These are phyloP conservation scores for Colletotrichum magnum DNA, from an alignment of 2,329 filamentous ascomycete species.

Conservation along the genomic window DNA sequence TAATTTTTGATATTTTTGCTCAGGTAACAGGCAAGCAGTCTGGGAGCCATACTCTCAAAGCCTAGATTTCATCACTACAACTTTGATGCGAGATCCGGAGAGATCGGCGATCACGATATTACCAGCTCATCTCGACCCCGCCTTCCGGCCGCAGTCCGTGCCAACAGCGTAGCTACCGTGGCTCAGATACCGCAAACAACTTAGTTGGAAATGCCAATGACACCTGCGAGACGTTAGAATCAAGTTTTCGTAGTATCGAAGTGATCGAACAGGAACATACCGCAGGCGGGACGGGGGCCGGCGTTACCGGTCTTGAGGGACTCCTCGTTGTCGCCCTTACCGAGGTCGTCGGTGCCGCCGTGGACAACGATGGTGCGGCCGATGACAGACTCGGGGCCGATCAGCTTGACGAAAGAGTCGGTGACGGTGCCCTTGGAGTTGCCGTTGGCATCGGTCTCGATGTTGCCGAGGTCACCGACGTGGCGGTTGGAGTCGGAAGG, in stretches of 20 bases:
- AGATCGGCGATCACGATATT: background rate
- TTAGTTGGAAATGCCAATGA: conserved; percentile 90
- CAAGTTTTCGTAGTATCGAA: background rate
- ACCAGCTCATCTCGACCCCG: conserved; percentile 3
- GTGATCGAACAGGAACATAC: conserved; percentile 64
- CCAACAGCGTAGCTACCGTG: conserved; percentile 6
- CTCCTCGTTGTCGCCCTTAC: conserved; percentile 91
- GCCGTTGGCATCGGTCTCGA: conserved; percentile 94
- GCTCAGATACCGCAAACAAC: background rate
- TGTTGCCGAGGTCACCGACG: conserved; percentile 97
- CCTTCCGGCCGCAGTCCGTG: conserved; percentile 2
- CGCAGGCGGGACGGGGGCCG: conserved; percentile 92
- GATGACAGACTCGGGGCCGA: conserved; percentile 94
- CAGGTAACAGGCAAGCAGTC: background rate
- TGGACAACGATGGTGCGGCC: conserved; percentile 97
- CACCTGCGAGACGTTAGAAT: conserved; percentile 65
- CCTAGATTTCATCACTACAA: conserved; percentile 17
- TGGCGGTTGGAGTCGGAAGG: conserved; percentile 88
- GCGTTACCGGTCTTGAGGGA: conserved; percentile 99
- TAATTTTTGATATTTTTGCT: background rate
- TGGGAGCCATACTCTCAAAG: background rate
- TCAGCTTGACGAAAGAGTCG: conserved; percentile 93
- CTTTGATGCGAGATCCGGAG: background rate
- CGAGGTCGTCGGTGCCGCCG: conserved; percentile 95
- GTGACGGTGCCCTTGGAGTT: conserved; percentile 85